Percentiles rank a stretch among this genome's conserved stretches.
Conservation (phyloP, 1,284 basidiomycete genomes). For the Fomitopsis schrenkii region DNA sequence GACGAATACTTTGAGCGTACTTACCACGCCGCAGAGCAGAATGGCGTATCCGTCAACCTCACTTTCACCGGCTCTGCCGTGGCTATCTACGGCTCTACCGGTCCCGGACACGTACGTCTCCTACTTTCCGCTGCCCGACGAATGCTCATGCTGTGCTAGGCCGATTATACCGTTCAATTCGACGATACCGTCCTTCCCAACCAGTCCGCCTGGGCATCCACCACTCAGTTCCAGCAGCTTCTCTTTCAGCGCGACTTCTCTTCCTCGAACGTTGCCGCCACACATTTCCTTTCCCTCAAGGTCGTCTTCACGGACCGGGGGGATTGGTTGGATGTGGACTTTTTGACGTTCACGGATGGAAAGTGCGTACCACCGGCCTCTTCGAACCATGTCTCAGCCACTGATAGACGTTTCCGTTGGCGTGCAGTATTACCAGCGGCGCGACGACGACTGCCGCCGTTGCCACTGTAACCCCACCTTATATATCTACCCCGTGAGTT, state of each 20-base stretch:
- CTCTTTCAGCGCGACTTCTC: slow-evolving; percentile 21
- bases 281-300: slow-evolving; percentile 20
- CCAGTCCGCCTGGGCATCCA: slow-evolving; percentile 16
- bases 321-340: slow-evolving; percentile 27
- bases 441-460: slow-evolving; percentile 3
- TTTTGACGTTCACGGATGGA: slow-evolving; percentile 20
- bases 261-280: background rate
- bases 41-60: slow-evolving; percentile 21
- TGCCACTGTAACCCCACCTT: slow-evolving; percentile 13
- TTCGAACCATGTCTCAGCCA: background rate
- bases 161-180: slow-evolving; percentile 21
- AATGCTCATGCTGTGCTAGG: slow-evolving; percentile 10
- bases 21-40: slow-evolving; percentile 23
- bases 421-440: background rate
- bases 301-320: slow-evolving; percentile 12
- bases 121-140: background rate
- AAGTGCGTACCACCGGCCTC: slow-evolving; percentile 10
- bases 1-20: slow-evolving; percentile 24
- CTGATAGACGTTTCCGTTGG: background rate
- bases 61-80: slow-evolving; percentile 20
- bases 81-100: slow-evolving; percentile 25
- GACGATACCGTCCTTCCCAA: slow-evolving; percentile 17
- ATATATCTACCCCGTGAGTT: slow-evolving; percentile 9
- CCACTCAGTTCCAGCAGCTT: slow-evolving; percentile 19
- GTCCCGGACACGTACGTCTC: slow-evolving; percentile 25